phyloP scores from a whole-genome alignment of 2,329 filamentous ascomycete species.

The Fusarium nurragi region DNA sequence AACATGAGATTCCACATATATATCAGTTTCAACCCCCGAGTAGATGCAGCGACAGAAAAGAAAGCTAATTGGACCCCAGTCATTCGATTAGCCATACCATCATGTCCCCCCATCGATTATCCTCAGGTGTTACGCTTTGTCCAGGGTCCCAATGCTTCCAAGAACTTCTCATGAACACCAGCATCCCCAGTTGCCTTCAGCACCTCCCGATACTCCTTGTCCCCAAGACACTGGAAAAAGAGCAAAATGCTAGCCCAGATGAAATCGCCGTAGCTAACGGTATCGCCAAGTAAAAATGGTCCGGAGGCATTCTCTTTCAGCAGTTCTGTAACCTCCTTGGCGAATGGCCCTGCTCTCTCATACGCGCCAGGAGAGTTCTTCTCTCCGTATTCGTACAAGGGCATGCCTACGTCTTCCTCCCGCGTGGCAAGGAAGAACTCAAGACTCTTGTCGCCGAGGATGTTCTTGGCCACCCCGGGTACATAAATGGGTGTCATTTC shows the following conservation, averaged over 20 bases:
- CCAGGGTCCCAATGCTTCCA: constrained; percentile 20
- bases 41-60: no score
- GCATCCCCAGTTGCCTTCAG: constrained; percentile 20
- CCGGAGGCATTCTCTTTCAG: constrained; percentile 52
- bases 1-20: no score
- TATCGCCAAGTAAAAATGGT: constrained; percentile 67
- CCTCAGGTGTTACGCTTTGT: constrained; percentile 18
- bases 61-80: no score
- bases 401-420: constrained; percentile 24
- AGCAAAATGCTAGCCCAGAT: constrained; percentile 60
- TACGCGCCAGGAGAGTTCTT: constrained; percentile 15
- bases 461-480: constrained; percentile 13
- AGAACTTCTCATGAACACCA: constrained; percentile 1
- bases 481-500: constrained; percentile 25
- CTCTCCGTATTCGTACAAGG: constrained; percentile 25
- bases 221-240: constrained; percentile 44
- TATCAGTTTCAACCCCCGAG: no score
- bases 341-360: constrained; percentile 27
- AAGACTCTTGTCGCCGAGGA: constrained; percentile 27
- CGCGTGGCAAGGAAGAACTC: constrained; percentile 22
- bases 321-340: constrained; percentile 20
- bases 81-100: neutral
- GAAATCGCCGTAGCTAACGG: constrained; percentile 65
- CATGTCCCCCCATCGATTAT: neutral
- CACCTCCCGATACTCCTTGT: constrained; percentile 23